Evolutionary conservation across 441 rosid genomes (phyloP).

Genomic region (Adansonia madagascariensis): DNA sequence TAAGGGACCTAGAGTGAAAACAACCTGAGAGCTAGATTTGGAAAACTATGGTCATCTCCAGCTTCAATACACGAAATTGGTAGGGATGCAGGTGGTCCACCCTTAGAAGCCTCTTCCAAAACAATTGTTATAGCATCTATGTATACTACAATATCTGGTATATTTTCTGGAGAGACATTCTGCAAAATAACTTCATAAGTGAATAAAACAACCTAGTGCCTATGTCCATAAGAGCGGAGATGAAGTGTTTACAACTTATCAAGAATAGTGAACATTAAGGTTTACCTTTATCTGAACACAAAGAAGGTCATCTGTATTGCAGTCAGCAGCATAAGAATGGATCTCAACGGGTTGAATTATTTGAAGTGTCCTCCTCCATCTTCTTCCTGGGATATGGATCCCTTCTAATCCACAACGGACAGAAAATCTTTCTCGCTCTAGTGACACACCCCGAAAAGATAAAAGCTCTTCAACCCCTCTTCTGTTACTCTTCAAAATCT

Average conservation of each 20-base stretch:
- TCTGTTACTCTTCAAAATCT: constrained; percentile 45
- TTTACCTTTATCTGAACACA: constrained; percentile 94
- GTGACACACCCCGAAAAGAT: constrained; percentile 86
- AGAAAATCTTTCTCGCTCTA: constrained; percentile 90
- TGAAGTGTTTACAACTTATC: not conserved
- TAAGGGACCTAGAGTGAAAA: constrained; percentile 34
- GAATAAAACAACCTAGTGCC: not conserved
- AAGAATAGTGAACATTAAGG: not conserved
- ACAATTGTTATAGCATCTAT: constrained; percentile 90
- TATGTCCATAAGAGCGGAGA: not conserved
- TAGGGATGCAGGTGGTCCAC: constrained; percentile 68
- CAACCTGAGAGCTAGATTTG: constrained; percentile 93
- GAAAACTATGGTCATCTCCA: constrained; percentile 80
- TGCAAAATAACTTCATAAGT: constrained; percentile 43
- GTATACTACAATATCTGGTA: constrained; percentile 73
- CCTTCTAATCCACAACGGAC: constrained; percentile 97
- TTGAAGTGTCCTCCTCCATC: constrained; percentile 95
- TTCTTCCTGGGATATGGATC: constrained; percentile 86
- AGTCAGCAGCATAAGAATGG: constrained; percentile 81
- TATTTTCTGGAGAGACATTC: constrained; percentile 79
- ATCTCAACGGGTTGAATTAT: constrained; percentile 92
- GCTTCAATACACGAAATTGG: constrained; percentile 96
- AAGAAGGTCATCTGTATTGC: constrained; percentile 94
- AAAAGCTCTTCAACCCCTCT: constrained; percentile 65
- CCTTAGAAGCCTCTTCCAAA: constrained; percentile 77